Conservation (phyloP, 2,329 filamentous ascomycete genomes). For the Ophiostoma sp. region DNA sequence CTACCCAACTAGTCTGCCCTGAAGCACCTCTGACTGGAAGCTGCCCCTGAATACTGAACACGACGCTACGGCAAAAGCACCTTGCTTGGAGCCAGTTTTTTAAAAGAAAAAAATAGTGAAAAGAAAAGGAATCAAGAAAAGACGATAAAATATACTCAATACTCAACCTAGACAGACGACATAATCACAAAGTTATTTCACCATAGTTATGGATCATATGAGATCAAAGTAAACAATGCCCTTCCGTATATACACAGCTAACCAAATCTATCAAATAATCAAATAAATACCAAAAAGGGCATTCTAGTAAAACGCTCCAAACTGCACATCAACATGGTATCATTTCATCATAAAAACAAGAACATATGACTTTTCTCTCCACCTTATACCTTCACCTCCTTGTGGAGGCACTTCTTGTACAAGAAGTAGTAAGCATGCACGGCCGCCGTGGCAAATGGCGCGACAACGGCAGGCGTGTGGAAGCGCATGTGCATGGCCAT, state of each 20-base stretch:
- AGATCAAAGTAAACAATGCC: not conserved
- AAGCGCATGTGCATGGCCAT: constrained; percentile 36
- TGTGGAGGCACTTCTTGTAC: constrained; percentile 14
- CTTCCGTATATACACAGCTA: not conserved
- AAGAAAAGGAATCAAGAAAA: not conserved
- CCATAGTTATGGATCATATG: not conserved
- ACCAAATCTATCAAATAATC: not conserved
- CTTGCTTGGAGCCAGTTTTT: not conserved
- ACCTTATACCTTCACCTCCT: constrained; percentile 13
- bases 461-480: constrained; percentile 13
- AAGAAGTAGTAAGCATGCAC: constrained; percentile 24
- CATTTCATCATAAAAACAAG: not conserved
- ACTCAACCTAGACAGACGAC: too few species aligned
- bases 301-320: not conserved
- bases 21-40: not conserved
- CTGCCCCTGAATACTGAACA: not conserved
- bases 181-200: not conserved
- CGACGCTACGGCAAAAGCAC: not conserved
- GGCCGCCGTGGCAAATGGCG: constrained; percentile 15
- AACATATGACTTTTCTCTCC: not conserved
- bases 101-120: not conserved
- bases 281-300: not conserved
- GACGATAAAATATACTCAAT: not conserved
- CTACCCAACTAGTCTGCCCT: not conserved
- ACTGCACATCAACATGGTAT: not conserved